A percentile compares a stretch with the other conserved stretches of the same genome.
Conservation (phyloP, 768 basidiomycete genomes). For the Asterophora lycoperdoides region DNA sequence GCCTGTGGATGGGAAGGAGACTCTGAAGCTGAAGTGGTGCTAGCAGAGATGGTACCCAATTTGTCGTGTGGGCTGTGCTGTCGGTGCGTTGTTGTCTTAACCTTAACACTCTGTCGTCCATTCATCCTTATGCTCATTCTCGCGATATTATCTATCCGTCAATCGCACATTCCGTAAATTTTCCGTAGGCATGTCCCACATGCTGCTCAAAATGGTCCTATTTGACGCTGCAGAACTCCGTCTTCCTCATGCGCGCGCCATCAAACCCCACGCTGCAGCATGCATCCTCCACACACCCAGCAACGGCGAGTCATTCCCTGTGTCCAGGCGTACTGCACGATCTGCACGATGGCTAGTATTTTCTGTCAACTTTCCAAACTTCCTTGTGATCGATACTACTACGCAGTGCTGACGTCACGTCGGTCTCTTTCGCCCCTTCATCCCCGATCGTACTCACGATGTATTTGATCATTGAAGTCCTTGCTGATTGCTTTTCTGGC, state of each 20-base stretch:
- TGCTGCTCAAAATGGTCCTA: constrained; percentile 43
- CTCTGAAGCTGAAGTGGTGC: constrained; percentile 29
- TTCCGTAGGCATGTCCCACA: constrained; percentile 32
- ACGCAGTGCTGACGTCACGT: background rate
- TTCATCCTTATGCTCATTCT: too few relatives aligned
- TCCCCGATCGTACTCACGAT: background rate
- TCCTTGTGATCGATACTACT: too few relatives aligned
- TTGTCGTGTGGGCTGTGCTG: constrained; percentile 35
- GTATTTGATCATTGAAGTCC: too few relatives aligned
- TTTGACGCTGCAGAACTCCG: constrained; percentile 34
- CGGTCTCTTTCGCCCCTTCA: background rate
- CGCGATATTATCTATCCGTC: too few relatives aligned
- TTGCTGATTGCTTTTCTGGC: too few relatives aligned
- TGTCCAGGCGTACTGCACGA: constrained; percentile 36
- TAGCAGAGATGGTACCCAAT: constrained; percentile 37
- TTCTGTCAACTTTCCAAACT: background rate
- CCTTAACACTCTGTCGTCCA: too few relatives aligned
- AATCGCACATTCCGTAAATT: too few relatives aligned
- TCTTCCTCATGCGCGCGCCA: constrained; percentile 36
- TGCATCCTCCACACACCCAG: constrained; percentile 34
- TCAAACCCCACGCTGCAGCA: constrained; percentile 31
- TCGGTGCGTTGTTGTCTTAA: constrained; percentile 24
- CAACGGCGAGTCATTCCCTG: constrained; percentile 42
- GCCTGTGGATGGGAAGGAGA: constrained; percentile 24
- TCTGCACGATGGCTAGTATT: constrained; percentile 35